A percentile compares a stretch with the other conserved stretches of the same genome.
Conservation (phyloP, 2,329 filamentous ascomycete genomes). For the Cercospora sp. region DNA sequence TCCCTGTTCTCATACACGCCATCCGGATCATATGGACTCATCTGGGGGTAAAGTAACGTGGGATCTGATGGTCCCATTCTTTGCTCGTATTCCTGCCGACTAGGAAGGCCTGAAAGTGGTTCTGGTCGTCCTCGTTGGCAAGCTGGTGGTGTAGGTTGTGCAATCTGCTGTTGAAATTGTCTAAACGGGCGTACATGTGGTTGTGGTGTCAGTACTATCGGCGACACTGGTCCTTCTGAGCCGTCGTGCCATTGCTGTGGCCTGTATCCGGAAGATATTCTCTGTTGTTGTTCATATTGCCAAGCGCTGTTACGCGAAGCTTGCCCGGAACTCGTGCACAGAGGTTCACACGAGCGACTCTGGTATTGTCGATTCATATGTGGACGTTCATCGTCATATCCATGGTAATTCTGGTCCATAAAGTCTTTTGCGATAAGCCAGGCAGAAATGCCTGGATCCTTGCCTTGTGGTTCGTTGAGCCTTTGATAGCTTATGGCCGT, state of each 20-base stretch:
- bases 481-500: background rate
- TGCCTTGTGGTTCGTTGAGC: background rate
- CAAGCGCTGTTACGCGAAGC: constrained; percentile 3
- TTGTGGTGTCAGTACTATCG: constrained; percentile 4
- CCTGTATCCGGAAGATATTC: constrained; percentile 24
- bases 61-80: constrained; percentile 12
- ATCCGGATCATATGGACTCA: constrained; percentile 26
- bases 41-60: constrained; percentile 29
- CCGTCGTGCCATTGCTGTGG: constrained; percentile 24
- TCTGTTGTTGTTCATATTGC: constrained; percentile 29
- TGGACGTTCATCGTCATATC: constrained; percentile 9
- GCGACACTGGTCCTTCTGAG: constrained; percentile 7
- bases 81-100: constrained; percentile 11
- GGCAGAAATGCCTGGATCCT: constrained; percentile 4
- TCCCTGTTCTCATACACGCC: constrained; percentile 17
- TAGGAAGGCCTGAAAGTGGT: constrained; percentile 1
- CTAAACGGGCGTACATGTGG: constrained; percentile 6
- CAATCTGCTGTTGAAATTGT: constrained; percentile 12
- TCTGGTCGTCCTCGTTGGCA: constrained; percentile 10
- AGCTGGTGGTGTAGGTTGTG: constrained; percentile 7
- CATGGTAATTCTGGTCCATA: constrained; percentile 21
- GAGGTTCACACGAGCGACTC: background rate
- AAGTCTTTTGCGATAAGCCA: constrained; percentile 14
- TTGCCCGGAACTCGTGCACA: background rate
- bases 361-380: constrained; percentile 5